Conservation (phyloP, 805 yeast species). For the Lipomyces anomalus region DNA sequence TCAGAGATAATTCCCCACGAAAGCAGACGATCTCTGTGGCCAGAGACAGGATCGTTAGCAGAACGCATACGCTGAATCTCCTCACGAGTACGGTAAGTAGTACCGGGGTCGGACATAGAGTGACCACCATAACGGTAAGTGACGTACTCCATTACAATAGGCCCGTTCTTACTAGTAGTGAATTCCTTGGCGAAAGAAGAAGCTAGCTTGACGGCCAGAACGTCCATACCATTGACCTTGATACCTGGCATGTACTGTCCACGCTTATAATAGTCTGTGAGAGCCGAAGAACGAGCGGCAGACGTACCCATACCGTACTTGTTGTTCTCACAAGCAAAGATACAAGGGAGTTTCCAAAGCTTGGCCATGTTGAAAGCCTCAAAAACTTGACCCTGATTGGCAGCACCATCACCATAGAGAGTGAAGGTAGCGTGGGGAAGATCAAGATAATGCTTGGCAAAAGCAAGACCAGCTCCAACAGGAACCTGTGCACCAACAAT, state of each 20-base stretch:
- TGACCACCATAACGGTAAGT: constrained; percentile 99
- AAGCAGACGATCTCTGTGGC: constrained; percentile 79
- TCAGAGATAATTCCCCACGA: constrained; percentile 85
- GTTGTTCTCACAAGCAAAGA: constrained; percentile 97
- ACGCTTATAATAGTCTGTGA: constrained; percentile 96
- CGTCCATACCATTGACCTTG: constrained; percentile 98
- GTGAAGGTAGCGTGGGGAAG: constrained; percentile 76
- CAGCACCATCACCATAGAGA: constrained; percentile 98
- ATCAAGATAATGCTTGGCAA: constrained; percentile 90
- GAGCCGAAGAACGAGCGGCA: constrained; percentile 93
- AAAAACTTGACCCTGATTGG: constrained; percentile 98
- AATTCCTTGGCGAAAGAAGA: constrained; percentile 96
- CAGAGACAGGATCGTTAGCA: constrained; percentile 95
- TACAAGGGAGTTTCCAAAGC: constrained; percentile 91
- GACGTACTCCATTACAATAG: constrained; percentile 92
- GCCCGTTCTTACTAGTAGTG: constrained; percentile 91
- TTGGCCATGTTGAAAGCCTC: constrained; percentile 99
- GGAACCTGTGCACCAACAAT: constrained; percentile 99
- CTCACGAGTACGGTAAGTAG: constrained; percentile 99
- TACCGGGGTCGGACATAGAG: constrained; percentile 99
- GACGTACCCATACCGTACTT: constrained; percentile 99
- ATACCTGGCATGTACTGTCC: constrained; percentile 99
- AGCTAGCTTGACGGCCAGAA: constrained; percentile 89
- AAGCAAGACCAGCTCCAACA: constrained; percentile 96
- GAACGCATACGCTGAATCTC: constrained; percentile 99